phyloP scores from a whole-genome alignment of 2,329 filamentous ascomycete species.

The Acrocalymma vagum region DNA sequence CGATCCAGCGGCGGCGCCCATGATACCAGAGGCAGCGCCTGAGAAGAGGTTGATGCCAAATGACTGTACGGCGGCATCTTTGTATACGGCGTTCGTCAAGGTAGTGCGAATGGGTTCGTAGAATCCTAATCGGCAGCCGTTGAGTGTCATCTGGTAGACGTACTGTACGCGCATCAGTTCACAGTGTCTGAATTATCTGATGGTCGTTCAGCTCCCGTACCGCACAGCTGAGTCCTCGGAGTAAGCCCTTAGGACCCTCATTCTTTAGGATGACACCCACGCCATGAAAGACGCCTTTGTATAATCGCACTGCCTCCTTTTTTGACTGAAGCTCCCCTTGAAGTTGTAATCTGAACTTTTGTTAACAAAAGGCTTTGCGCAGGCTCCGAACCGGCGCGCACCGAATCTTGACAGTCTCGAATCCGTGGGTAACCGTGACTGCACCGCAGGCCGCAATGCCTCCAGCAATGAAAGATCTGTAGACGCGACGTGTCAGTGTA shows the following conservation, averaged over 20 bases:
- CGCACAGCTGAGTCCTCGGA: slow-evolving; percentile 88
- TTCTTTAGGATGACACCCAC: slow-evolving; percentile 89
- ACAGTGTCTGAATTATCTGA: not conserved
- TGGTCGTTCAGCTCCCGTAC: slow-evolving; percentile 49
- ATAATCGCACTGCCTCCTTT: slow-evolving; percentile 84
- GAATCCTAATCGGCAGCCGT: slow-evolving; percentile 95
- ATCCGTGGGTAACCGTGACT: slow-evolving; percentile 96
- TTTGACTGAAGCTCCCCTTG: slow-evolving; percentile 95
- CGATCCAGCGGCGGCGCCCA: slow-evolving; percentile 91
- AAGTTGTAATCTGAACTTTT: slow-evolving; percentile 77
- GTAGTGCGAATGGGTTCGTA: slow-evolving; percentile 90
- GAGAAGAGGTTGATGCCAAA: slow-evolving; percentile 93
- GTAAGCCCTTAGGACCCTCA: slow-evolving; percentile 84
- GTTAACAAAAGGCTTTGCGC: slow-evolving; percentile 24
- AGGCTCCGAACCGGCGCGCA: slow-evolving; percentile 52
- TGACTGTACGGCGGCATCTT: slow-evolving; percentile 78
- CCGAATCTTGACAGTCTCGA: slow-evolving; percentile 99
- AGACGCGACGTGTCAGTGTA: slow-evolving; percentile 3
- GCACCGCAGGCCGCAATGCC: slow-evolving; percentile 97
- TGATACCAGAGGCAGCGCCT: slow-evolving; percentile 85
- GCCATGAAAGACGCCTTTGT: slow-evolving; percentile 90
- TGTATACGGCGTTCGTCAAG: slow-evolving; percentile 74
- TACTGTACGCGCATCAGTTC: slow-evolving; percentile 63
- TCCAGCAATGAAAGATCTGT: slow-evolving; percentile 88
- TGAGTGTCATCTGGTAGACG: slow-evolving; percentile 94